phyloP scores from a whole-genome alignment of 495 filamentous ascomycete species.

The Pseudotulostoma volvatum region DNA sequence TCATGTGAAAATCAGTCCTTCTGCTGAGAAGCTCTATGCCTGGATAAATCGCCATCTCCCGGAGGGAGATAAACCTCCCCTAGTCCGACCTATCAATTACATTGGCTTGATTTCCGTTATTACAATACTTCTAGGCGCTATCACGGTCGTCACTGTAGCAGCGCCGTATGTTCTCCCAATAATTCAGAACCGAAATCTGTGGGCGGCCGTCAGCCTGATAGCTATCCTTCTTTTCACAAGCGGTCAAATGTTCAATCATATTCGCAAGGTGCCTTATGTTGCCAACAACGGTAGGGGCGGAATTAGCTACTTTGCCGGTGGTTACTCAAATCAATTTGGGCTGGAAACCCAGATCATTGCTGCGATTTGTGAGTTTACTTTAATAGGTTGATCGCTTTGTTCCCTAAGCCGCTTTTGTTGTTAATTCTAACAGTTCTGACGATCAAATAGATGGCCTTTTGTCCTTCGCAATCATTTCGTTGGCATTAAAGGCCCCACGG shows the following conservation, averaged over 20 bases:
- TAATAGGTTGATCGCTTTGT: background rate
- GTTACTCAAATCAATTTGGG: slow-evolving; percentile 91
- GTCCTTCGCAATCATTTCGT: slow-evolving; percentile 73
- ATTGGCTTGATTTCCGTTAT: slow-evolving; percentile 50
- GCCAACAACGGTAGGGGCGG: slow-evolving; percentile 71
- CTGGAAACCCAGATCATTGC: slow-evolving; percentile 94
- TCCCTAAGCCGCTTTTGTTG: background rate
- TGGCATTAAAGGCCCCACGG: slow-evolving; percentile 81
- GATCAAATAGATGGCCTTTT: slow-evolving; percentile 62
- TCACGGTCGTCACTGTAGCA: slow-evolving; percentile 56
- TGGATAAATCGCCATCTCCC: slow-evolving; percentile 71
- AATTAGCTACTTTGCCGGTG: slow-evolving; percentile 78
- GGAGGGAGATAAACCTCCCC: slow-evolving; percentile 50
- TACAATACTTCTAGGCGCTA: slow-evolving; percentile 46
- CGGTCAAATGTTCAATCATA: slow-evolving; percentile 99
- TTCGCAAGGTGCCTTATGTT: slow-evolving; percentile 92
- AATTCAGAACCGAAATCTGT: slow-evolving; percentile 78
- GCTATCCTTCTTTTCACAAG: slow-evolving; percentile 85
- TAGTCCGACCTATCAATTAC: slow-evolving; percentile 81
- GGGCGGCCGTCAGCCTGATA: slow-evolving; percentile 83
- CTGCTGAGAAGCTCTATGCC: slow-evolving; percentile 58
- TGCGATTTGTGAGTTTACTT: slow-evolving; percentile 65
- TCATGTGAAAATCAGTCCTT: slow-evolving; percentile 38
- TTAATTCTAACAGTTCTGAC: background rate
- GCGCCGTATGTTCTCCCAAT: slow-evolving; percentile 74